Conservation (phyloP, 2,329 filamentous ascomycete genomes). For the Colletotrichum nymphaeae region DNA sequence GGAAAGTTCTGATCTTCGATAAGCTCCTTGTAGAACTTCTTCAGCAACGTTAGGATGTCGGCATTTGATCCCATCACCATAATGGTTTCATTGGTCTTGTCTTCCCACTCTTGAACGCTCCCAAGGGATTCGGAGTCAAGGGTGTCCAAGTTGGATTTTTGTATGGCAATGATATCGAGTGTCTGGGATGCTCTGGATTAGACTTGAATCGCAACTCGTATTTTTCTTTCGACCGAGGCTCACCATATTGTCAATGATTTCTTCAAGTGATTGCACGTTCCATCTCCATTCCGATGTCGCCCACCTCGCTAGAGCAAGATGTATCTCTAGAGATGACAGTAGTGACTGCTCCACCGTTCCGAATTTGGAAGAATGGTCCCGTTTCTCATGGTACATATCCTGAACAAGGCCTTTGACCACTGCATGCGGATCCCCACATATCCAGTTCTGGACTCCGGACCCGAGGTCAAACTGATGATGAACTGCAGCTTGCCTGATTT, state of each 20-base stretch:
- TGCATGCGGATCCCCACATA: conserved; percentile 46
- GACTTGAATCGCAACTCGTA: too few relatives aligned
- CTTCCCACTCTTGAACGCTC: conserved; percentile 49
- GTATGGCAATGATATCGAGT: background rate
- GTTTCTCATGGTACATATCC: background rate
- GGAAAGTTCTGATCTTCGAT: conserved; percentile 41
- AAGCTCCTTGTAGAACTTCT: conserved; percentile 47
- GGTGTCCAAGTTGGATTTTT: background rate
- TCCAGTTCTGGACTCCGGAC: conserved; percentile 51
- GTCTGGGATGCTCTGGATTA: too few relatives aligned
- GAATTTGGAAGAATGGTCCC: conserved; percentile 39
- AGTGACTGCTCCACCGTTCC: conserved; percentile 44
- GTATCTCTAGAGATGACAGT: background rate
- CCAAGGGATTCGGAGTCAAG: conserved; percentile 39
- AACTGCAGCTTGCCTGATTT: conserved; percentile 49
- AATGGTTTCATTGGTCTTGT: conserved; percentile 48
- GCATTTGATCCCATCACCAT: conserved; percentile 51
- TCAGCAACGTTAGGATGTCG: conserved; percentile 47
- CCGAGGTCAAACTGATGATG: conserved; percentile 54
- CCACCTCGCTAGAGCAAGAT: conserved; percentile 9
- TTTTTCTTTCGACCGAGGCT: conserved; percentile 24
- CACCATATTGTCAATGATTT: conserved; percentile 29
- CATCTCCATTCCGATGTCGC: conserved; percentile 38
- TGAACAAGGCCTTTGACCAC: conserved; percentile 39
- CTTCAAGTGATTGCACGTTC: conserved; percentile 38